Percentiles rank a stretch among this genome's conserved stretches.
Conservation (phyloP, 805 yeast genomes). For the Wickerhamiella cacticola region DNA sequence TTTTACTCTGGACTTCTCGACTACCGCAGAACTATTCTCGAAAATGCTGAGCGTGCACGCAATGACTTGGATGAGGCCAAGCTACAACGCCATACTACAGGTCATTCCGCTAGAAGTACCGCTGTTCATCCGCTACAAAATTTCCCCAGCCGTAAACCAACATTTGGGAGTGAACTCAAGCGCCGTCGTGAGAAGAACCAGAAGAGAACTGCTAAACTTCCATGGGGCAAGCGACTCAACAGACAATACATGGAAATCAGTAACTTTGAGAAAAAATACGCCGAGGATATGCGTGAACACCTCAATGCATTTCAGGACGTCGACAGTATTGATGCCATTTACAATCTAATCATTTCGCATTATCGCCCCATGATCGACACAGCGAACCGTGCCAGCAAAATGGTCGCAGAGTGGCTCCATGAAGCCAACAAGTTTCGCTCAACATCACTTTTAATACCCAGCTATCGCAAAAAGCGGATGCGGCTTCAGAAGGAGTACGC, state of each 20-base stretch:
- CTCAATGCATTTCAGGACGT: not conserved
- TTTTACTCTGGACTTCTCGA: constrained; percentile 17
- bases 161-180: not conserved
- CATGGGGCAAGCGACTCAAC: not conserved
- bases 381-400: constrained; percentile 15
- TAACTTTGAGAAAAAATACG: not conserved
- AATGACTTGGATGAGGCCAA: no score
- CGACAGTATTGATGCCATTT: constrained; percentile 14
- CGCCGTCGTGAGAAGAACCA: not conserved
- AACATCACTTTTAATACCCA: constrained; percentile 15
- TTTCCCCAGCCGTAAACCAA: not conserved
- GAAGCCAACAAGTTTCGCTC: constrained; percentile 22
- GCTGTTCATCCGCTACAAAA: not conserved
- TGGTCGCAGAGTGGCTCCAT: constrained; percentile 19
- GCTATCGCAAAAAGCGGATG: constrained; percentile 9
- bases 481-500: constrained; percentile 9
- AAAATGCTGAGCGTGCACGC: constrained; percentile 7
- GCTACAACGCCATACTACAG: not conserved
- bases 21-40: constrained; percentile 5
- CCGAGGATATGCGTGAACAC: not conserved
- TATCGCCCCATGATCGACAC: constrained; percentile 16
- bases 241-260: constrained; percentile 1
- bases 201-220: not conserved
- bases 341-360: constrained; percentile 7
- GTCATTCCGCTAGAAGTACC: not conserved